phyloP scores from a whole-genome alignment of 208 protist genomes.

The Trichomonas gallinae region DNA sequence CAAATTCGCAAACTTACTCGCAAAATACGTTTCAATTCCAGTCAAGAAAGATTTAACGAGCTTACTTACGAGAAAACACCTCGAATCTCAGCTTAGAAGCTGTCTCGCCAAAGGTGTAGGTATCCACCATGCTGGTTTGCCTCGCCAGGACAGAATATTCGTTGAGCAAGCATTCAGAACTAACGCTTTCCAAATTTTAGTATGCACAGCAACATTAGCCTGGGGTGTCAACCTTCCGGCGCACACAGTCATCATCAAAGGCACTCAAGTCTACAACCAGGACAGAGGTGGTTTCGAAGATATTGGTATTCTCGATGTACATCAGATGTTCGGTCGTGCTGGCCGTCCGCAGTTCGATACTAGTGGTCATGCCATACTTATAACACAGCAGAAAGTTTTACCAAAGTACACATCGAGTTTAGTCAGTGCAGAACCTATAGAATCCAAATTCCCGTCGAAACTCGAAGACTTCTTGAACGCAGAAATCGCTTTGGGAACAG shows the following conservation, averaged over 20 bases:
- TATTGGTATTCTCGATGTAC: conserved; percentile 86
- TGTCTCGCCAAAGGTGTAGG: conserved; percentile 85
- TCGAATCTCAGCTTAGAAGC: conserved; percentile 56
- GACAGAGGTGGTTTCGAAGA: conserved; percentile 79
- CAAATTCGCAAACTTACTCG: conserved; percentile 71
- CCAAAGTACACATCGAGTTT: conserved; percentile 93
- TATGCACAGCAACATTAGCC: conserved; percentile 96
- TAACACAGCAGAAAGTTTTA: conserved; percentile 74
- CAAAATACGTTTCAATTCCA: background rate
- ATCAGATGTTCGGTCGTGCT: conserved; percentile 98
- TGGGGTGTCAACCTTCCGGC: conserved; percentile 99
- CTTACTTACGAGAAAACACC: conserved; percentile 55
- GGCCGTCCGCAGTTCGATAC: conserved; percentile 81
- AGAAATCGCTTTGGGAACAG: conserved; percentile 86
- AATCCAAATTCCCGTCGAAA: conserved; percentile 79
- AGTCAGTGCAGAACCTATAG: conserved; percentile 94
- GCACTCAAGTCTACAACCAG: conserved; percentile 90
- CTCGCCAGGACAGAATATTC: conserved; percentile 67
- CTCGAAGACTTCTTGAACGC: conserved; percentile 96
- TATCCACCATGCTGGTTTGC: conserved; percentile 97
- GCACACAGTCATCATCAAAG: conserved; percentile 99
- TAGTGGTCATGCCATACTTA: conserved; percentile 77
- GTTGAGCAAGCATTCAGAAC: conserved; percentile 90
- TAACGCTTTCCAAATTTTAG: conserved; percentile 73
- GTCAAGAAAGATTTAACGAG: conserved; percentile 28